Conservation (phyloP, 2,329 filamentous ascomycete species). For the Fusarium redolens region DNA sequence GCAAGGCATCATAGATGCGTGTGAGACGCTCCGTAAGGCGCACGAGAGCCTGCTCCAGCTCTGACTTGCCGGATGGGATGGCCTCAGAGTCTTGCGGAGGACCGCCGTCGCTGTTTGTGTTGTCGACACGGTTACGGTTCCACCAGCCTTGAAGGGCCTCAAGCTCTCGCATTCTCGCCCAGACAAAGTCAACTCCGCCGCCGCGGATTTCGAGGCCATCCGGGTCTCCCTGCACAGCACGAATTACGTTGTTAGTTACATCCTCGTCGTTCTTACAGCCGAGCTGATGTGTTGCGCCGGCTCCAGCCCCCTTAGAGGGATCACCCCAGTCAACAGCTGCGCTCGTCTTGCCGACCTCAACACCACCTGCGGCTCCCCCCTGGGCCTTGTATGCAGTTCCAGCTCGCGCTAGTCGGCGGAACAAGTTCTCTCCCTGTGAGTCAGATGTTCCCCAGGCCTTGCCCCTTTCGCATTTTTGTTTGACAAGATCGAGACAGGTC, state of each 20-base stretch:
- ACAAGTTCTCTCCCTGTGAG: slow-evolving; percentile 85
- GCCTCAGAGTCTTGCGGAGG: slow-evolving; percentile 45
- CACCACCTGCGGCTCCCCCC: slow-evolving; percentile 65
- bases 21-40: slow-evolving; percentile 62
- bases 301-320: slow-evolving; percentile 69
- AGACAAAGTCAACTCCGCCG: slow-evolving; percentile 74
- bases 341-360: slow-evolving; percentile 69
- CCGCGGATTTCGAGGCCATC: slow-evolving; percentile 67
- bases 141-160: slow-evolving; percentile 75
- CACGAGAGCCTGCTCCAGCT: slow-evolving; percentile 60
- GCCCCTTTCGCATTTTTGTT: slow-evolving; percentile 95
- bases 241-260: slow-evolving; percentile 64
- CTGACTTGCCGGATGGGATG: slow-evolving; percentile 31
- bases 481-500: slow-evolving; percentile 91
- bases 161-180: slow-evolving; percentile 73
- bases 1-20: slow-evolving; percentile 67
- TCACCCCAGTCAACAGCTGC: slow-evolving; percentile 93
- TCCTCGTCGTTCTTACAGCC: slow-evolving; percentile 71
- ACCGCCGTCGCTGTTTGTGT: slow-evolving; percentile 49
- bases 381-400: slow-evolving; percentile 72
- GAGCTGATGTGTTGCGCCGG: slow-evolving; percentile 66
- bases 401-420: slow-evolving; percentile 78
- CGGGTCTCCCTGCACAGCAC: slow-evolving; percentile 68
- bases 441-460: slow-evolving; percentile 86
- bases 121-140: slow-evolving; percentile 66